Evolutionary conservation across 1,284 basidiomycete genomes (phyloP).

Genomic region (Cronartium ribicola): DNA sequence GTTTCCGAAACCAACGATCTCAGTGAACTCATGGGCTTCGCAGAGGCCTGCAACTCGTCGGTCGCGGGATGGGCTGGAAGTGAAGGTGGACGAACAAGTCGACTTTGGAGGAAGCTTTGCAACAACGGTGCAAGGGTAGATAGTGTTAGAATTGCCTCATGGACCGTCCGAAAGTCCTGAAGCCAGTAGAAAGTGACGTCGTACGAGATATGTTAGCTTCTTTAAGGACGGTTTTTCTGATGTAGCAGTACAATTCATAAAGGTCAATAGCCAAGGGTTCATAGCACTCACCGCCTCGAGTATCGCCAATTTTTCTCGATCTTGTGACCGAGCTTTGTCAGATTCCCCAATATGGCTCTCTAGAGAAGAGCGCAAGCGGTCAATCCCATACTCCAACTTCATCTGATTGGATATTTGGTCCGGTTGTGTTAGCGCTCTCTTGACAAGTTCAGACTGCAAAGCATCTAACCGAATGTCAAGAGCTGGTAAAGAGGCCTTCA

Average conservation of each 20-base stretch:
- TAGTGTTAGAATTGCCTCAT: background rate
- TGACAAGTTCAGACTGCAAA: background rate
- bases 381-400: background rate
- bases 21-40: background rate
- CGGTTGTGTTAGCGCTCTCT: background rate
- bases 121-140: slow-evolving; percentile 7
- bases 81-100: background rate
- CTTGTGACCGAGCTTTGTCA: background rate
- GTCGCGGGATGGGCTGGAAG: background rate
- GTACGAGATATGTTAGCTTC: no score
- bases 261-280: no score
- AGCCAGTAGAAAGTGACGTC: background rate
- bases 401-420: background rate
- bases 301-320: background rate
- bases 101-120: slow-evolving; percentile 4
- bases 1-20: background rate
- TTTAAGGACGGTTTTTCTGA: background rate
- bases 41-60: background rate
- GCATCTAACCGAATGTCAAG: background rate
- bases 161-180: background rate
- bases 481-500: background rate
- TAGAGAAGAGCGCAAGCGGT: background rate
- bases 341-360: background rate
- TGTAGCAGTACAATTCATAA: no score
- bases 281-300: background rate